These are phyloP conservation scores for Rhynchosporium graminicola DNA, from an alignment of 2,329 filamentous ascomycete genomes.

Conservation along the genomic window DNA sequence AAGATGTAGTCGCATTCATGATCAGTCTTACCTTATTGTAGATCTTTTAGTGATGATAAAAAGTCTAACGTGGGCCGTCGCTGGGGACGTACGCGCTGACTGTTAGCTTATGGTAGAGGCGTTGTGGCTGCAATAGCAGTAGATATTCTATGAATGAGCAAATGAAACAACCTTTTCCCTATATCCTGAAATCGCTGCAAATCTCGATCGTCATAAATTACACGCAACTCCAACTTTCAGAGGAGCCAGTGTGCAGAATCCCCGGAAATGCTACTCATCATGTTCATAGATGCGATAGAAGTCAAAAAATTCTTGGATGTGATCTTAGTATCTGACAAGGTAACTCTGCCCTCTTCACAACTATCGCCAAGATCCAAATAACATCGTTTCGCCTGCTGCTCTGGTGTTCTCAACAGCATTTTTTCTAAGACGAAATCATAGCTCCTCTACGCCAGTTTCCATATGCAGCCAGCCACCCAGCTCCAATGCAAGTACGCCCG, in stretches of 20 bases:
- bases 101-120: background rate
- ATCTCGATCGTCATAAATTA: too few relatives aligned
- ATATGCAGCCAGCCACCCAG: constrained; percentile 9
- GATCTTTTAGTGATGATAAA: constrained; percentile 18
- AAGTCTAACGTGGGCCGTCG: background rate
- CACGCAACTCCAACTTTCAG: too few relatives aligned
- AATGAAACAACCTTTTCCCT: constrained; percentile 21
- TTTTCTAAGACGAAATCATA: background rate
- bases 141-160: constrained; percentile 20
- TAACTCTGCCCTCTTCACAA: background rate
- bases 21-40: constrained; percentile 15
- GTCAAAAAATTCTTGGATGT: background rate
- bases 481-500: constrained; percentile 10
- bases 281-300: background rate
- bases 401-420: background rate
- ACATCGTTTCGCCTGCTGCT: constrained; percentile 5
- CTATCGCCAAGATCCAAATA: background rate
- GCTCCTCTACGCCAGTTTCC: constrained; percentile 5
- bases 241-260: too few relatives aligned
- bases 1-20: background rate
- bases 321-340: constrained; percentile 6
- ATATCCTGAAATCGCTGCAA: background rate
- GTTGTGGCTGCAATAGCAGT: constrained; percentile 3
- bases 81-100: background rate
- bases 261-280: background rate